Percentiles rank a stretch among this genome's conserved stretches.
Evolutionary conservation across 2,329 filamentous ascomycete genomes (phyloP).

Genomic region (Sclerotinia borealis): DNA sequence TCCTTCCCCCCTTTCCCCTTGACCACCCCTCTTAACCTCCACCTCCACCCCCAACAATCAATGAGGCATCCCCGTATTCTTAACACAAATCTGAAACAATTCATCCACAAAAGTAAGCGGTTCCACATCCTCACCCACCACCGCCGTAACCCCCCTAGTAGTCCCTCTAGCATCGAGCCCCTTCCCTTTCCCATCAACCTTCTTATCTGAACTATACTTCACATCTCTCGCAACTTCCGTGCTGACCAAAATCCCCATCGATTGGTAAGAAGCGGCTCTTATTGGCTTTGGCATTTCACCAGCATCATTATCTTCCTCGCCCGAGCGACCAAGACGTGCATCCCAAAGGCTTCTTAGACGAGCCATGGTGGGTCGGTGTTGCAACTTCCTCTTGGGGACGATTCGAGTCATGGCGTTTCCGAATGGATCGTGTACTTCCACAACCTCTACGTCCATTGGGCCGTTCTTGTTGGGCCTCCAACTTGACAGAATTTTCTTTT

Average conservation of each 20-base stretch:
- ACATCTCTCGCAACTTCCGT: conserved; percentile 8
- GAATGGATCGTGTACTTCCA: conserved; percentile 8
- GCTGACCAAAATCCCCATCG: conserved; percentile 8
- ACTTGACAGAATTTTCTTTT: neutral
- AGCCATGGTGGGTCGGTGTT: neutral
- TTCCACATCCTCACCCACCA: conserved; percentile 6
- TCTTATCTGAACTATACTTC: neutral
- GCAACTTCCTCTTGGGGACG: neutral
- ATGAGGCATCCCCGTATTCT: conserved; percentile 7
- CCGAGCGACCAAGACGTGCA: neutral
- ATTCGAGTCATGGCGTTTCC: conserved; percentile 3
- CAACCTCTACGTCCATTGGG: neutral
- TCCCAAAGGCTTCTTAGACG: conserved; percentile 6
- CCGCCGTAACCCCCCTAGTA: conserved; percentile 1
- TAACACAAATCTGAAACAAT: conserved; percentile 12
- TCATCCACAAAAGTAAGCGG: conserved; percentile 12
- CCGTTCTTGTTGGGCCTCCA: neutral
- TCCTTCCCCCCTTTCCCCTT: neutral
- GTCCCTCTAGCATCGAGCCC: neutral
- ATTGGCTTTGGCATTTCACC: neutral
- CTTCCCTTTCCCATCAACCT: neutral
- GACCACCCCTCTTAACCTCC: neutral
- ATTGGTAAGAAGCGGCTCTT: conserved; percentile 5
- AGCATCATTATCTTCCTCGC: neutral
- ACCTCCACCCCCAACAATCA: neutral